phyloP scores from a whole-genome alignment of 2,329 filamentous ascomycete species.

The Tetracladium maxilliforme region DNA sequence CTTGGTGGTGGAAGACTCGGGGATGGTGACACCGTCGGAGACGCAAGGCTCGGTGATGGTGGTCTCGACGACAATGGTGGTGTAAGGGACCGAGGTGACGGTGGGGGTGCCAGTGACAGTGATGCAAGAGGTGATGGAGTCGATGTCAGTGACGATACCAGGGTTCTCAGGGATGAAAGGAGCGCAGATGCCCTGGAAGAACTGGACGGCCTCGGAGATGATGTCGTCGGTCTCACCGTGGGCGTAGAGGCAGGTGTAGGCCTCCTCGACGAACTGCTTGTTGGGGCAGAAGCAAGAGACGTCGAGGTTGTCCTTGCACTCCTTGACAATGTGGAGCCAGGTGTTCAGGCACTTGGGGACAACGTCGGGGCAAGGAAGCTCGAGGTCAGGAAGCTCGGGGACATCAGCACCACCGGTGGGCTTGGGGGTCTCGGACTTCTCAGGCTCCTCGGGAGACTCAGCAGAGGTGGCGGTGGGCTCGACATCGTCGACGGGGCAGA shows the following conservation, averaged over 20 bases:
- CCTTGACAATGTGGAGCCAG: conserved; percentile 60
- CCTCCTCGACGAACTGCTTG: conserved; percentile 57
- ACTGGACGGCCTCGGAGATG: conserved; percentile 58
- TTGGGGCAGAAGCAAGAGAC: conserved; percentile 76
- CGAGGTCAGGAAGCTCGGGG: too few species aligned
- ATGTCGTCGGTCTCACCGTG: conserved; percentile 54
- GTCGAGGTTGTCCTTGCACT: conserved; percentile 77
- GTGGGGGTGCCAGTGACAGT: conserved; percentile 13
- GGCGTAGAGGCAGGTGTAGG: conserved; percentile 70
- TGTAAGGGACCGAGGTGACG: conserved; percentile 16
- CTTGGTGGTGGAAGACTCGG: conserved; percentile 32
- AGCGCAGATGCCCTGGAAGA: conserved; percentile 87
- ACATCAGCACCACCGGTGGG: too few species aligned
- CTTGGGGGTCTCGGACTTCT: neutral
- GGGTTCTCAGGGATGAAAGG: conserved; percentile 62
- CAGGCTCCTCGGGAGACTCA: neutral
- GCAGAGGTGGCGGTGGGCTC: neutral
- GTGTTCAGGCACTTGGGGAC: conserved; percentile 87
- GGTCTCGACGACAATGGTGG: conserved; percentile 30
- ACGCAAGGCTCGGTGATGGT: conserved; percentile 34
- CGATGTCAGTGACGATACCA: conserved; percentile 54
- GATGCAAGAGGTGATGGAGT: conserved; percentile 41
- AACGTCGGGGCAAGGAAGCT: conserved; percentile 57
- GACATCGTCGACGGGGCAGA: conserved; percentile 10
- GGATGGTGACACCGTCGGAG: conserved; percentile 26